These are phyloP conservation scores for Tylopilus rubrobrunneus DNA, from an alignment of 768 basidiomycete genomes.

Conservation along the genomic window DNA sequence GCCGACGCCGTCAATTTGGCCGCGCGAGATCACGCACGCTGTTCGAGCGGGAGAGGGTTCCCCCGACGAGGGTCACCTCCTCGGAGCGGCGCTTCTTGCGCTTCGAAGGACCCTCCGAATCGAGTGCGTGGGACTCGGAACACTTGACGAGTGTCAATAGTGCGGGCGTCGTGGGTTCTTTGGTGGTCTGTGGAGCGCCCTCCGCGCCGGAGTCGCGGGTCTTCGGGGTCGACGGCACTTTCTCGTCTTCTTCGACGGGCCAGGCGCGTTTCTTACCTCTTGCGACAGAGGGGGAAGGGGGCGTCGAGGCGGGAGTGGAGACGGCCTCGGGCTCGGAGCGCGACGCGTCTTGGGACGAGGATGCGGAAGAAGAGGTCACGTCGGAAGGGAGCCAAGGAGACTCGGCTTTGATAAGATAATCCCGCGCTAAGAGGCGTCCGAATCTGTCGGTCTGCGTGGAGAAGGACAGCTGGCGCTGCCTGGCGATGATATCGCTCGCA, in stretches of 20 bases:
- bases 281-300: conserved; percentile 9
- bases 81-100: conserved; percentile 13
- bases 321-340: not conserved
- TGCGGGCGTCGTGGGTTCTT: not conserved
- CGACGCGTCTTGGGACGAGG: not conserved
- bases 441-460: conserved; percentile 10
- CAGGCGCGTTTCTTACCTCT: conserved; percentile 17
- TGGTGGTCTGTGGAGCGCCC: not conserved
- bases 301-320: not conserved
- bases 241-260: conserved; percentile 6
- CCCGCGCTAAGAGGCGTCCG: conserved; percentile 6
- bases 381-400: not conserved
- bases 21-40: conserved; percentile 2
- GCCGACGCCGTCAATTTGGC: not conserved
- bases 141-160: too few relatives aligned
- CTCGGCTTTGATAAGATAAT: not conserved
- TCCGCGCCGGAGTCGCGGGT: not conserved
- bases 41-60: conserved; percentile 1
- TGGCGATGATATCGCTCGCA: conserved; percentile 5
- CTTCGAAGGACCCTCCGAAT: not conserved
- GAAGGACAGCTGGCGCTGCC: conserved; percentile 3
- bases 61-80: not conserved
- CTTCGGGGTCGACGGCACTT: not conserved
- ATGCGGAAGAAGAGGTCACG: not conserved
- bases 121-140: not conserved